Percentiles rank a stretch among this genome's conserved stretches.
These are phyloP conservation scores for Thalassiosira profunda DNA, from an alignment of 108 stramenopile species.

Conservation along the genomic window DNA sequence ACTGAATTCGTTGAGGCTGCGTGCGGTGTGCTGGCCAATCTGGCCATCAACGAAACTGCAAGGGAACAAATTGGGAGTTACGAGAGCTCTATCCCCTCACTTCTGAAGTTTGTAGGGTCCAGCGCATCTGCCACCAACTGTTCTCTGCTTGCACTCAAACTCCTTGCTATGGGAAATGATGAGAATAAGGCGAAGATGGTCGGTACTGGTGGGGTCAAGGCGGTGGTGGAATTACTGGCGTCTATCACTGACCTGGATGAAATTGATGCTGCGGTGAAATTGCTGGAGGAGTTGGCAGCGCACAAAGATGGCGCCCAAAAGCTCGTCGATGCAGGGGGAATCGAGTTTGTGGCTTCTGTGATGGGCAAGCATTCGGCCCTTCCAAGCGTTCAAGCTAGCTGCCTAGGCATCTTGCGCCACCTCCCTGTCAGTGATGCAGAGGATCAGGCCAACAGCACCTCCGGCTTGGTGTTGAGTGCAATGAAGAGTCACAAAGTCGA, in stretches of 20 bases:
- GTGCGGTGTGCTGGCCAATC: conserved; percentile 13
- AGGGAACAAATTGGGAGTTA: conserved; percentile 9
- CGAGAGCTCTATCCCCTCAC: background rate
- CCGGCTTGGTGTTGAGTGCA: conserved; percentile 16
- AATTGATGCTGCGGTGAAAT: conserved; percentile 1
- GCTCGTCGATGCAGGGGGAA: conserved; percentile 1
- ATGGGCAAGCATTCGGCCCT: conserved; percentile 4
- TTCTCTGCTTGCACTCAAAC: conserved; percentile 9
- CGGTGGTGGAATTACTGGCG: background rate
- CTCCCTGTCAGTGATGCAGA: conserved; percentile 13
- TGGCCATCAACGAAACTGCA: conserved; percentile 8
- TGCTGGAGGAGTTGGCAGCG: background rate
- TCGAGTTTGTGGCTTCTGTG: background rate
- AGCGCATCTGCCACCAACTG: background rate
- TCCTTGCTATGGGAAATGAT: background rate
- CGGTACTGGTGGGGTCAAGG: conserved; percentile 1
- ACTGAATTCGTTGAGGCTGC: conserved; percentile 14
- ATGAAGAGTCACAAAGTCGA: conserved; percentile 32
- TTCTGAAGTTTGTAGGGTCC: background rate
- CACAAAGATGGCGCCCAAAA: background rate
- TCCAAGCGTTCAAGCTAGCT: conserved; percentile 1
- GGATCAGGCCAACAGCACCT: conserved; percentile 20
- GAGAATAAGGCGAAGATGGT: background rate
- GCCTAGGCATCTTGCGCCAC: conserved; percentile 25
- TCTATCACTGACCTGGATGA: background rate